Conservation (phyloP, 805 yeast genomes). For the Wickerhamomyces canadensis region DNA sequence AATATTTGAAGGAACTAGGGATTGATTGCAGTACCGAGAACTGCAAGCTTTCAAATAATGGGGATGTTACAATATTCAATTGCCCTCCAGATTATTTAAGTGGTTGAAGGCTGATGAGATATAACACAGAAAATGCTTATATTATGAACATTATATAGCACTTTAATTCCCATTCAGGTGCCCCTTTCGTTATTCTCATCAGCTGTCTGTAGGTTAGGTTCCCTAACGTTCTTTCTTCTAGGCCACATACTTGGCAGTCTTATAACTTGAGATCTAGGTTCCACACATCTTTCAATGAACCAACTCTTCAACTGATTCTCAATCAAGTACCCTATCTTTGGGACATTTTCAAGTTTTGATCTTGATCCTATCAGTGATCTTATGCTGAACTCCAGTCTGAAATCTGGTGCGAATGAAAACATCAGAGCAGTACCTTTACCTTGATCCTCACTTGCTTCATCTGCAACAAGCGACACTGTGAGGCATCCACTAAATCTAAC, state of each 20-base stretch:
- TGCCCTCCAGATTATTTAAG: conserved; percentile 21
- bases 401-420: conserved; percentile 90
- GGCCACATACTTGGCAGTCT: conserved; percentile 89
- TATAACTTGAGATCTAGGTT: conserved; percentile 86
- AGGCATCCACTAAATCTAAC: conserved; percentile 89
- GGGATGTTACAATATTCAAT: conserved; percentile 16
- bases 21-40: conserved; percentile 17
- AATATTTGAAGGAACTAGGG: conserved; percentile 17
- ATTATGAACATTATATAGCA: too few relatives aligned
- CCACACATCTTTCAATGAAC: conserved; percentile 91
- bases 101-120: too few relatives aligned
- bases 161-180: too few relatives aligned
- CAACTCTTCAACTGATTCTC: conserved; percentile 79
- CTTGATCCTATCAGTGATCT: conserved; percentile 88
- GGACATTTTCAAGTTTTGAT: conserved; percentile 87
- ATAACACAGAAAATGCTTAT: too few relatives aligned
- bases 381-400: conserved; percentile 81
- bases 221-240: conserved; percentile 49
- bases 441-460: conserved; percentile 18
- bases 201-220: conserved; percentile 18
- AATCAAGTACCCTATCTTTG: conserved; percentile 79
- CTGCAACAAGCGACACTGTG: conserved; percentile 51
- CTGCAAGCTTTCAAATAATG: conserved; percentile 16
- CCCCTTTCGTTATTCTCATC: conserved; percentile 10
- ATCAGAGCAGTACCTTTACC: conserved; percentile 64